Evolutionary conservation across 768 basidiomycete species (phyloP).

Genomic region (Leccinellum albellum): DNA sequence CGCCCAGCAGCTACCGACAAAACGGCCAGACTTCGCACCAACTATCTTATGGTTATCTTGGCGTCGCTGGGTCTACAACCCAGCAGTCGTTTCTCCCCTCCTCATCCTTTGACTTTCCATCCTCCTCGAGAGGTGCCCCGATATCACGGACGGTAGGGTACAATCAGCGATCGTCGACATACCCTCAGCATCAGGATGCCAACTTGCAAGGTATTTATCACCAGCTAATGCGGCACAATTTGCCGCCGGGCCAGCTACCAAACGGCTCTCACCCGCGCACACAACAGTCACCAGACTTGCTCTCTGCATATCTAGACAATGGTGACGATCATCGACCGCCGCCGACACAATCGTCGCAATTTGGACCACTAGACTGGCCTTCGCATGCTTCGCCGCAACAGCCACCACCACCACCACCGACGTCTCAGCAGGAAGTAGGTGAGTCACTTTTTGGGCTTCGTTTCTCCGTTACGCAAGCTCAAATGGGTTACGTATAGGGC

Average conservation of each 20-base stretch:
- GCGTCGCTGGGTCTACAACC: slow-evolving; percentile 11
- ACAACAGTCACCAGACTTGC: slow-evolving; percentile 25
- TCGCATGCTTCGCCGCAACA: slow-evolving; percentile 27
- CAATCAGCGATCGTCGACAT: slow-evolving; percentile 23
- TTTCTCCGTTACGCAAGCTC: neutral
- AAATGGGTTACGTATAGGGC: slow-evolving; percentile 11
- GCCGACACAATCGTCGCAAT: slow-evolving; percentile 23
- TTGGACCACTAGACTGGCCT: slow-evolving; percentile 31
- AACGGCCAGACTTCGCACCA: slow-evolving; percentile 30
- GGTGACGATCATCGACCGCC: slow-evolving; percentile 26
- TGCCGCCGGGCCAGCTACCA: slow-evolving; percentile 17
- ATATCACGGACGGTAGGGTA: slow-evolving; percentile 25
- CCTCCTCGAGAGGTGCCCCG: slow-evolving; percentile 25
- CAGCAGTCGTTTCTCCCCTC: slow-evolving; percentile 25
- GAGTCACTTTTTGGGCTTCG: neutral
- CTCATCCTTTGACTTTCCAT: slow-evolving; percentile 28
- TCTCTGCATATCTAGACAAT: slow-evolving; percentile 30
- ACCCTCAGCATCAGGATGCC: slow-evolving; percentile 29
- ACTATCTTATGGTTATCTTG: slow-evolving; percentile 23
- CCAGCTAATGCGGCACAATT: slow-evolving; percentile 28
- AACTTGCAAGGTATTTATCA: slow-evolving; percentile 32
- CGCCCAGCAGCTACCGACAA: slow-evolving; percentile 26
- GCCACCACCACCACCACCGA: slow-evolving; percentile 13
- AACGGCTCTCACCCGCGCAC: slow-evolving; percentile 17
- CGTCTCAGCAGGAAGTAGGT: slow-evolving; percentile 26